A percentile compares a stretch with the other conserved stretches of the same genome.
phyloP scores from a whole-genome alignment of 768 basidiomycete species.

The Macrolepiota fuliginosa region DNA sequence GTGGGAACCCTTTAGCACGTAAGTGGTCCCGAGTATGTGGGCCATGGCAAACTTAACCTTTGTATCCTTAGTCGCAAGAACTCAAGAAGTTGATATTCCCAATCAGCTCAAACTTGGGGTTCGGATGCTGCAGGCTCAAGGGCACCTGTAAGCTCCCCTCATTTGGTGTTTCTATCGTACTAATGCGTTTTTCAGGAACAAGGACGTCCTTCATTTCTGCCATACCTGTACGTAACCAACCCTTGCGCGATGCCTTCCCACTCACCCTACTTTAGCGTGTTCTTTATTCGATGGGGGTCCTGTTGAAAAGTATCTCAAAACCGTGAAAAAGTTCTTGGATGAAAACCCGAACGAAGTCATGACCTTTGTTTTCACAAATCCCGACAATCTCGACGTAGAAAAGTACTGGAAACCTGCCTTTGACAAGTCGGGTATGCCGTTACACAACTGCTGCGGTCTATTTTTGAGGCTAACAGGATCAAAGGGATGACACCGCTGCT shows the following conservation, averaged over 20 bases:
- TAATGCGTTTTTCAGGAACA: constrained; percentile 16
- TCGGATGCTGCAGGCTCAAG: constrained; percentile 53
- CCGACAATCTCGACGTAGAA: constrained; percentile 46
- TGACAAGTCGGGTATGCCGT: constrained; percentile 39
- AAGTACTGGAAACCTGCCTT: constrained; percentile 52
- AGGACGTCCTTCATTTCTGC: constrained; percentile 57
- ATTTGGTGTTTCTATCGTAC: neutral
- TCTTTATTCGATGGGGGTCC: constrained; percentile 52
- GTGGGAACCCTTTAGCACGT: constrained; percentile 45
- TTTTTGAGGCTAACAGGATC: neutral
- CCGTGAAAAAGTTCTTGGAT: constrained; percentile 52
- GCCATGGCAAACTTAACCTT: neutral
- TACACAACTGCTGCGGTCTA: neutral
- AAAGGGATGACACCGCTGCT: constrained; percentile 37
- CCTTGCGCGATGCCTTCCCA: neutral
- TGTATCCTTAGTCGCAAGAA: constrained; percentile 33
- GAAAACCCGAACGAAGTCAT: constrained; percentile 63
- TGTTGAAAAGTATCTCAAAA: constrained; percentile 43
- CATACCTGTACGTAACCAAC: constrained; percentile 49
- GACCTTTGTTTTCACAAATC: constrained; percentile 65
- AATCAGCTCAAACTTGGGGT: constrained; percentile 46
- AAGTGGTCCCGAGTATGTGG: constrained; percentile 16
- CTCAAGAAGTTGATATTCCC: constrained; percentile 47
- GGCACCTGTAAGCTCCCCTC: constrained; percentile 33
- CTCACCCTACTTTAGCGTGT: constrained; percentile 16